Base-by-base conservation (phyloP, 2,329 filamentous ascomycete genomes). In the Diaporthe aspalathi region DNA sequence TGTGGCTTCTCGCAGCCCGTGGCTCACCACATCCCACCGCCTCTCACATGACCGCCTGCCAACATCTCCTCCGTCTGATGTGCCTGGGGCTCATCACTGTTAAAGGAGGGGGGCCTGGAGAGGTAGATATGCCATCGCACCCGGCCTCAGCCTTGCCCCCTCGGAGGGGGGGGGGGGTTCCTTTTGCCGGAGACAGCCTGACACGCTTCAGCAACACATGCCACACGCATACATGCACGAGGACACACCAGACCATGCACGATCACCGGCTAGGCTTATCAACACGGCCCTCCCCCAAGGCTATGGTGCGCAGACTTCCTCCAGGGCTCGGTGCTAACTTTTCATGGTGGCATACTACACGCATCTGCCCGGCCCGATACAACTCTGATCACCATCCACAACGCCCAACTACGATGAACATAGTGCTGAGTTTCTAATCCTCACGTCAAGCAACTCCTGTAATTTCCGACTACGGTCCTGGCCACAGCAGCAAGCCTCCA, bases 31-130 rank as follows among this genome's bases (percentile, higher is more conserved):
- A 63, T 63, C 11, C 43, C 6, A 24, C 7, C 32, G 7, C 6
- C 43, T 49, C 60, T 63, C 60, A 63, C 60, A 63, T 63, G 60
- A 63, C 60, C 60, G 20, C 43, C 56, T 20, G 24, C 24, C 24
- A 27, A n/a, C 8, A 4, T 20, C 38, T 22, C 27, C 16, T 9
- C 16, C 3, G 22, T 27, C 40, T 47, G 43, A 27, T 47, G 24
- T 63, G 20, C 40, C 40, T 63, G 24, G 22, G 6, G 24, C 16
- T 4, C n/a, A 43, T 24, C 45, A 27, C 22, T 20, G 12, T 43
- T 35, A n/a, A n/a, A n/a, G 40, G n/a, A 4, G 16, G 24, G n/a
- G 40, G 22, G 16, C 16, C 24, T 32, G 24, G 16, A 20, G 16
- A 43, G 35, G 32, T n/a, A n/a, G n/a, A n/a, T n/a, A 57, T 60